A percentile compares a stretch with the other conserved stretches of the same genome.
Evolutionary conservation across 192 early-diverging fungal species (phyloP).

Genomic region (Spinellus fusiger): DNA sequence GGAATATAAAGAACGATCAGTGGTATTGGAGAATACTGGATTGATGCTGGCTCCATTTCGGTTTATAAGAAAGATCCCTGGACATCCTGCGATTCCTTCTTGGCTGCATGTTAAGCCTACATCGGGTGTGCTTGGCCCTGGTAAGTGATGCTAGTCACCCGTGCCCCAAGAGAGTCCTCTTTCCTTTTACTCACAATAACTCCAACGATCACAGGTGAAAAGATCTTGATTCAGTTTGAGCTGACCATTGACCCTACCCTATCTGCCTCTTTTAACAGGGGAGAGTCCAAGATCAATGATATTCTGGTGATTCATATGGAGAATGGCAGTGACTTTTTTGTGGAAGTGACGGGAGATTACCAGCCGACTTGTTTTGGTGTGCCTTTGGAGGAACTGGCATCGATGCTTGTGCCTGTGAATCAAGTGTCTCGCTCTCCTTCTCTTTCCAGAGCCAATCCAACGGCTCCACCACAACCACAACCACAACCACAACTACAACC

Average conservation of each 20-base stretch:
- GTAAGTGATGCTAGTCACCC: conserved; percentile 23
- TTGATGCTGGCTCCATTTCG: conserved; percentile 66
- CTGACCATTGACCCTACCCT: conserved; percentile 46
- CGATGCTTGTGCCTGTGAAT: conserved; percentile 52
- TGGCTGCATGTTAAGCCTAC: conserved; percentile 70
- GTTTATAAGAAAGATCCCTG: conserved; percentile 66
- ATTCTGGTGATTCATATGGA: conserved; percentile 78
- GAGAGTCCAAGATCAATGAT: conserved; percentile 57
- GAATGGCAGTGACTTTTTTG: conserved; percentile 80
- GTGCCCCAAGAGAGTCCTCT: no score
- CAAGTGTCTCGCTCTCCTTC: conserved; percentile 10
- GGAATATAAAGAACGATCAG: conserved; percentile 37
- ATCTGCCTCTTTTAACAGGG: conserved; percentile 50
- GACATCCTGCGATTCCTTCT: conserved; percentile 49
- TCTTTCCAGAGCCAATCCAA: no score
- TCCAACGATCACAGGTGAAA: conserved; percentile 42
- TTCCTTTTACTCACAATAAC: background rate
- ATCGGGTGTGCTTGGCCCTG: conserved; percentile 68
- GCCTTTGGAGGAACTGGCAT: conserved; percentile 58
- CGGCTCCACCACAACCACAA: no score
- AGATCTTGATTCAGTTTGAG: conserved; percentile 50
- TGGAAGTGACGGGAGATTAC: conserved; percentile 68
- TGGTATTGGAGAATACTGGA: conserved; percentile 71
- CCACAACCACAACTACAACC: no score
- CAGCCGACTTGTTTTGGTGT: conserved; percentile 70